Evolutionary conservation across 306 rosid species (phyloP).

Genomic region (Trifolium repens): DNA sequence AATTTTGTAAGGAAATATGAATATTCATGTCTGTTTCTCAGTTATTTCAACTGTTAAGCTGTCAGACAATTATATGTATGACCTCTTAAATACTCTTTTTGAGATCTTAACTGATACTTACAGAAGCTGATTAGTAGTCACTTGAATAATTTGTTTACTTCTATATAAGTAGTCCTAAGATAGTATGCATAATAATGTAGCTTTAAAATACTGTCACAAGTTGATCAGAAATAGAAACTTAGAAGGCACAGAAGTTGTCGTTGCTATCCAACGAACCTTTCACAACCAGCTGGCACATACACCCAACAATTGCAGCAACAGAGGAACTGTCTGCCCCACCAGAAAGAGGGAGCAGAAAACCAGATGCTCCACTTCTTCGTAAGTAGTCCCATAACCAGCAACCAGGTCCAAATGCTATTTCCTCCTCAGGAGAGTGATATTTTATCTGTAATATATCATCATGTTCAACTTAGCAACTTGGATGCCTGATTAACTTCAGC

Average conservation of each 20-base stretch:
- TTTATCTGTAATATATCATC: conserved; percentile 60
- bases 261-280: conserved; percentile 61
- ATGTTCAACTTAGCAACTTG: conserved; percentile 41
- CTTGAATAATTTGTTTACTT: conserved; percentile 5
- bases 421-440: conserved; percentile 92
- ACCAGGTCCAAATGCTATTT: conserved; percentile 96
- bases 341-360: conserved; percentile 97
- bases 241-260: conserved; percentile 16
- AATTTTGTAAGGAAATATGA: conserved; percentile 33
- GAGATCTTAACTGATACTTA: not conserved
- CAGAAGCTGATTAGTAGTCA: conserved; percentile 29
- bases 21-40: conserved; percentile 8
- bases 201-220: conserved; percentile 16
- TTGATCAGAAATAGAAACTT: conserved; percentile 32
- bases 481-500: conserved; percentile 17
- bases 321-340: conserved; percentile 99
- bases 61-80: conserved; percentile 26
- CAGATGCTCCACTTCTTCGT: conserved; percentile 98
- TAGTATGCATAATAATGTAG: not conserved
- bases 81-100: conserved; percentile 8
- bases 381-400: conserved; percentile 99
- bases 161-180: conserved; percentile 23
- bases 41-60: not conserved
- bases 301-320: conserved; percentile 96
- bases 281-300: conserved; percentile 96